These are phyloP conservation scores for Niebla homalea DNA, from an alignment of 495 filamentous ascomycete species.

Conservation along the genomic window DNA sequence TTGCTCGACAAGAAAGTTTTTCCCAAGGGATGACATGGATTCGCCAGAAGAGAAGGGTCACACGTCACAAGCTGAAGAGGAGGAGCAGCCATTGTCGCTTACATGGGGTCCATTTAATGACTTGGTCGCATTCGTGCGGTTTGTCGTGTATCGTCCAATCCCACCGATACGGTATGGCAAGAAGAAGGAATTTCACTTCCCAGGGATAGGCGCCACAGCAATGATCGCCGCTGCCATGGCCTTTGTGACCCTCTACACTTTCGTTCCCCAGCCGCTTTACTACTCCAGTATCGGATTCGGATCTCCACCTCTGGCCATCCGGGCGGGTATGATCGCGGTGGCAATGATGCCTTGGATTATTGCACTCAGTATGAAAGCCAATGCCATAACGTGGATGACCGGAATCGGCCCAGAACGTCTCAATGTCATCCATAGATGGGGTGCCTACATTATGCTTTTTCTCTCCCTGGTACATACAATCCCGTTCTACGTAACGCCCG, in stretches of 20 bases:
- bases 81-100: conserved; percentile 55
- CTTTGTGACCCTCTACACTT: conserved; percentile 69
- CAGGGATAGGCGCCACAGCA: conserved; percentile 54
- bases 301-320: conserved; percentile 79
- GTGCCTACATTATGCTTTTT: conserved; percentile 75
- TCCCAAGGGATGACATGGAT: conserved; percentile 31
- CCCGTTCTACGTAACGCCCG: conserved; percentile 79
- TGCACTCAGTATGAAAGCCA: conserved; percentile 80
- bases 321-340: conserved; percentile 85
- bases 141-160: conserved; percentile 74
- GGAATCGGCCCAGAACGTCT: conserved; percentile 87
- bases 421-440: conserved; percentile 89
- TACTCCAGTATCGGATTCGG: conserved; percentile 71
- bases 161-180: conserved; percentile 50
- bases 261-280: conserved; percentile 72
- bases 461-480: conserved; percentile 70
- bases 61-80: conserved; percentile 30
- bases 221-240: conserved; percentile 50
- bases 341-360: conserved; percentile 92
- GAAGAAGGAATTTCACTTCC: conserved; percentile 53
- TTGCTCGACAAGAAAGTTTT: conserved; percentile 55
- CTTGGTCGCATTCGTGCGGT: conserved; percentile 61
- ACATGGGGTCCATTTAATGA: conserved; percentile 61
- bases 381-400: conserved; percentile 70
- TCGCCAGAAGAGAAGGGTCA: conserved; percentile 26